Percentiles rank a stretch among this genome's conserved stretches.
These are phyloP conservation scores for Teratosphaeria nubilosa DNA, from an alignment of 2,329 filamentous ascomycete genomes.

Conservation along the genomic window DNA sequence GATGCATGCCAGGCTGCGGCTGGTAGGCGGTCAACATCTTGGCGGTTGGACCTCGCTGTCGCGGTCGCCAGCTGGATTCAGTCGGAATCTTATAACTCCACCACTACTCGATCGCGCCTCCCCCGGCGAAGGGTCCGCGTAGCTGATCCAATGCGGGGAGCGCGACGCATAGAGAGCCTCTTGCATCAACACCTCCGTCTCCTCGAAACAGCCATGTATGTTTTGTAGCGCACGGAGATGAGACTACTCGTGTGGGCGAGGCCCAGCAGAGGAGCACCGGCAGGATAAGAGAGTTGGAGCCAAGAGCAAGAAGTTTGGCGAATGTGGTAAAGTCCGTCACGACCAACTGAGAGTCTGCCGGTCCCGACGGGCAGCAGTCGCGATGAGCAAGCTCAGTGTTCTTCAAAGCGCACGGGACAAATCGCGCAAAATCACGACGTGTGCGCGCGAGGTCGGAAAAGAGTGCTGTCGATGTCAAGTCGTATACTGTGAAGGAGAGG, in stretches of 20 bases:
- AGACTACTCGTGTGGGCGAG: not conserved
- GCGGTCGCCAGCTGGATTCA: not conserved
- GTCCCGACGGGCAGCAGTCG: not conserved
- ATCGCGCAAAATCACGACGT: not conserved
- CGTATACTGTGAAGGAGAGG: not conserved
- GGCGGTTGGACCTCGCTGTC: constrained; percentile 9
- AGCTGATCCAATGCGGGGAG: constrained; percentile 13
- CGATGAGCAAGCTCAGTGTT: not conserved
- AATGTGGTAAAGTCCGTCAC: not conserved
- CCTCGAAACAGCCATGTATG: not conserved
- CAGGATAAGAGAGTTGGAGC: not conserved
- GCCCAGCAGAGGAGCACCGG: not conserved
- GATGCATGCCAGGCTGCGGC: constrained; percentile 62
- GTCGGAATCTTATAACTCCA: not conserved
- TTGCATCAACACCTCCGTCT: constrained; percentile 1
- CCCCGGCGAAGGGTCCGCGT: constrained; percentile 20
- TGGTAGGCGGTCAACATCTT: constrained; percentile 66
- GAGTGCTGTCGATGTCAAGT: not conserved
- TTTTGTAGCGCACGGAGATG: not conserved
- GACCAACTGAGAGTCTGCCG: not conserved
- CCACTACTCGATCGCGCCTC: constrained; percentile 8
- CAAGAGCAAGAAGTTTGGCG: not conserved
- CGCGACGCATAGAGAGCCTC: constrained; percentile 20
- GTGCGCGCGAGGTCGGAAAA: not conserved
- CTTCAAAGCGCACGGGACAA: not conserved